Evolutionary conservation across 306 rosid species (phyloP).

Genomic region (Cucumis cinereus): DNA sequence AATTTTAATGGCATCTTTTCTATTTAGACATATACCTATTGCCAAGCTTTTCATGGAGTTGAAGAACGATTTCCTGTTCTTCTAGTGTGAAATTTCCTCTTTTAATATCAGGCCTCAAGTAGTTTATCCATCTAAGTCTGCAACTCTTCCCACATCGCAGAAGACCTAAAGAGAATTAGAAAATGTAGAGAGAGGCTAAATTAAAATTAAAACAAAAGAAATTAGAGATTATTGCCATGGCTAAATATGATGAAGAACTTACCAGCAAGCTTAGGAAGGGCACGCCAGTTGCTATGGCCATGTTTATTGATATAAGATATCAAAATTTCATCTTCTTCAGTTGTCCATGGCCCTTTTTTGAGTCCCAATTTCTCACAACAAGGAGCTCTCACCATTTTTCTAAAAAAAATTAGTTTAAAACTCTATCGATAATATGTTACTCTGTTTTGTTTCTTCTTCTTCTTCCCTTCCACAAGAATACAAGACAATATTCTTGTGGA

Average conservation of each 20-base stretch:
- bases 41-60: constrained; percentile 58
- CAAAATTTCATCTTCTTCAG: constrained; percentile 73
- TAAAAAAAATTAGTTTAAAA: no score
- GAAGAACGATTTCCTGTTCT: constrained; percentile 62
- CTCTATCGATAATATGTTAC: neutral
- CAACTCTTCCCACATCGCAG: constrained; percentile 96
- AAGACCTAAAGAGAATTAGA: constrained; percentile 31
- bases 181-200: no score
- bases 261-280: constrained; percentile 97
- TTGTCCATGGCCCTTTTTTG: constrained; percentile 87
- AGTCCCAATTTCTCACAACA: constrained; percentile 93
- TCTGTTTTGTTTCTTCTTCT: neutral
- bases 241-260: neutral
- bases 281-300: constrained; percentile 94
- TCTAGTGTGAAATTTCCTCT: constrained; percentile 84
- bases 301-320: constrained; percentile 35
- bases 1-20: neutral
- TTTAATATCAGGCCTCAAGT: constrained; percentile 76
- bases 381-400: constrained; percentile 81
- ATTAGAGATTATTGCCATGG: neutral
- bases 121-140: constrained; percentile 79
- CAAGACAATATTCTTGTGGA: neutral
- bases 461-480: neutral
- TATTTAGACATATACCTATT: constrained; percentile 37
- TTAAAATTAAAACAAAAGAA: neutral